These are phyloP conservation scores for Chaetothyriales sp. DNA, from an alignment of 2,329 filamentous ascomycete species.

Conservation along the genomic window DNA sequence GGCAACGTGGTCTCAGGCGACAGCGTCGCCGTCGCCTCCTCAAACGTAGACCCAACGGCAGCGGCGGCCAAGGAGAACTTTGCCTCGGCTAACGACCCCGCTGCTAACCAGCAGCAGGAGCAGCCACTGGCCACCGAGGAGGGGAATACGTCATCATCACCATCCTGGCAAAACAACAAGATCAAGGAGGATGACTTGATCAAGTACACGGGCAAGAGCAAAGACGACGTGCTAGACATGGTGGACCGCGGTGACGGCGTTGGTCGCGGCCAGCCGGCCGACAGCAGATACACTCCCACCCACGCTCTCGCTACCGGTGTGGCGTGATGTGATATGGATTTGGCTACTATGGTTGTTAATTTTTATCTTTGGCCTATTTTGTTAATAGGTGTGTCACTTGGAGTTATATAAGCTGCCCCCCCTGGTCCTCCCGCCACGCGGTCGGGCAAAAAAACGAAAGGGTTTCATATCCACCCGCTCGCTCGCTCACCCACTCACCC, in stretches of 20 bases:
- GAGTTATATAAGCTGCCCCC: too few relatives aligned
- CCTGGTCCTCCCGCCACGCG: too few relatives aligned
- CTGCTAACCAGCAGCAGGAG: conserved; percentile 2
- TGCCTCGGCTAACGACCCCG: conserved; percentile 10
- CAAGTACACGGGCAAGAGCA: conserved; percentile 13
- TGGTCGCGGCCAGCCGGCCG: conserved; percentile 5
- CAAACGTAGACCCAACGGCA: conserved; percentile 8
- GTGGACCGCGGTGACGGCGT: conserved; percentile 5
- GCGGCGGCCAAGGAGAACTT: conserved; percentile 9
- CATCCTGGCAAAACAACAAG: conserved; percentile 2
- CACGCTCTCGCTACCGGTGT: too few relatives aligned
- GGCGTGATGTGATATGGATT: too few relatives aligned
- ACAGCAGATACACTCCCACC: too few relatives aligned
- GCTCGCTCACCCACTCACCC: too few relatives aligned
- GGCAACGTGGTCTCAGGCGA: neutral
- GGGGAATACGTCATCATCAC: neutral
- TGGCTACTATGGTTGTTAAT: too few relatives aligned
- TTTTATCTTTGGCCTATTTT: too few relatives aligned
- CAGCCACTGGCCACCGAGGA: too few relatives aligned
- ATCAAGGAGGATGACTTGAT: conserved; percentile 12
- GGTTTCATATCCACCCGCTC: too few relatives aligned
- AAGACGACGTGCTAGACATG: conserved; percentile 8
- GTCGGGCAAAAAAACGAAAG: too few relatives aligned
- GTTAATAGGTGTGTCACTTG: too few relatives aligned
- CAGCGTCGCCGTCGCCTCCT: neutral